Evolutionary conservation across 495 filamentous ascomycete species (phyloP), one percentile per base, ranked within the genome.

Genomic region (Penicillium verhagenii): DNA sequence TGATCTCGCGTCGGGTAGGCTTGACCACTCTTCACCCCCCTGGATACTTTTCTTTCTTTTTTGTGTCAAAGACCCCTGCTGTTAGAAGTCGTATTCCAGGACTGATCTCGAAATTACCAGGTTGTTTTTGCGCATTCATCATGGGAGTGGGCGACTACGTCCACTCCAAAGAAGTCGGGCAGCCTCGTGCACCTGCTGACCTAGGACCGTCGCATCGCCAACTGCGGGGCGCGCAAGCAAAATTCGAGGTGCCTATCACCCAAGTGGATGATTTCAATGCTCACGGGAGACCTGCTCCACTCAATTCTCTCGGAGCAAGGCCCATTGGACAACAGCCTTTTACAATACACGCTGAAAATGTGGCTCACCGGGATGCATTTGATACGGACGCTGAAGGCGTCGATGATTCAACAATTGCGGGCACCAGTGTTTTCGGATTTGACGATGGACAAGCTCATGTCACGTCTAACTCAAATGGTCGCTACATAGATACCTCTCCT

Each of bases 101-200:
- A 18, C 46, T 39, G 14, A 29, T 8, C 3, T 25, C 6, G 23
- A 16, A 6, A 24, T 14, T 6, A 18, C 33, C n/a, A 2, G 14
- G 11, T n/a, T 0, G 29, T n/a, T 10, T 42, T 4, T n/a, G 10
- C 38, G 19, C 25, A 40, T 28, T 18, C 56, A 69, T 38, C 43
- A 77, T 77, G 74, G 72, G 72, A 14, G 74, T 77, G 47, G 74
- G 74, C 43, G 72, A 77, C 50, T 77, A 72, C 62, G 58, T 77
- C 57, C 72, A 74, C 53, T 71, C 72, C 37, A 76, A 66, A 54
- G 70, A 74, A 57, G 67, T 59, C 40, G 67, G 65, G 53, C 70
- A 69, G 39, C 63, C 58, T 57, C 71, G 64, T 54, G 61, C 66
- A 31, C 39, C 63, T 49, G 46, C 61, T 35, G 62, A 58, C 51